Base-by-base conservation (phyloP, 2,329 filamentous ascomycete genomes). In the Chrysosporium keratinophilum region DNA sequence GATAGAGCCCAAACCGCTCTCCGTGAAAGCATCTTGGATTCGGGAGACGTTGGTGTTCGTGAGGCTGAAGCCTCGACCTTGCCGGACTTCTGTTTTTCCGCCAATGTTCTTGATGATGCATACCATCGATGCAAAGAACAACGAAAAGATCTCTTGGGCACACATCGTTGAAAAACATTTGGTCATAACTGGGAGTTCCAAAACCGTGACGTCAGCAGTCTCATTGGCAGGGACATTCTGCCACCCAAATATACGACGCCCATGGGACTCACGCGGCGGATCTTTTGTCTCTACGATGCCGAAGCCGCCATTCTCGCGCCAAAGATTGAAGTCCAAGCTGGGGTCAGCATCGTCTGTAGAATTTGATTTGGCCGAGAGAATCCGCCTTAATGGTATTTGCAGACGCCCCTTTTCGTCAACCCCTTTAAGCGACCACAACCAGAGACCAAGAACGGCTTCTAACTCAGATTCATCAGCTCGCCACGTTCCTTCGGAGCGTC, bases 391-490 rank as follows among this genome's bases (percentile, higher is more conserved):
- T 28, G 23, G 23, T 28, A 7, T 28, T 28, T 3, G 7, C 7
- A 28, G 23, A 28, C 23, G 23, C 23, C 23, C 23, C 23, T 28
- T 28, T 7, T 28, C 23, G 23, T 28, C 23, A 28, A 7, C 23
- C 3, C 23, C 23, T 28, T 61, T 52, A 1, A 69, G 28, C 0
- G 65, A 69, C 62, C 63, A 69, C 0, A 59, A 59, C 63, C 64
- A 69, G 11, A 69, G 51, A 1, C 67, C 66, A 9, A 69, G 35
- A 0, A 69, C 55, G 0, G 67, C 66, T 54, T 69, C 67, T 0
- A 69, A 50, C 11, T 67, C 59, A 14, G 58, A 50, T 9, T 34
- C 42, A 15, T 68, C 50, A 1, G 64, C 33, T 10, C 43, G 58
- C 67, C 66, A 69, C 35, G 2, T 20, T 12, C 54, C 54, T 2